Evolutionary conservation across 306 rosid genomes (phyloP), one percentile per base, ranked within the genome.

Genomic region (Fagus crenata): DNA sequence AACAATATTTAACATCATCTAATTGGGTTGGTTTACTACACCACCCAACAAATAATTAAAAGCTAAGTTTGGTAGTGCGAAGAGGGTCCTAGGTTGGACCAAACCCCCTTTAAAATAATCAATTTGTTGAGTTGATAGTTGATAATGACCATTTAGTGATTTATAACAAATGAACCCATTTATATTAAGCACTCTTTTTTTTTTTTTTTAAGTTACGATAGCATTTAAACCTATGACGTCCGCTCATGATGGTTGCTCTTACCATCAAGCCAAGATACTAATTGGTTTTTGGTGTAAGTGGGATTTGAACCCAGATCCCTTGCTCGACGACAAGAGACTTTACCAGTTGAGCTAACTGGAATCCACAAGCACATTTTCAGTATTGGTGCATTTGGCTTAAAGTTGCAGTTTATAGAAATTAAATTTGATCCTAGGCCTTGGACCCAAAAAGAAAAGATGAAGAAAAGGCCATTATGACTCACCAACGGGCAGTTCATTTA

Each of bases 381-480:
- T 46, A 7, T 58, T 7, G 36, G 35, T 58, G 11, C 2, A 7
- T 58, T 22, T 58, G 9, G 2, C 13, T 22, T 22, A 58, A 28
- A 58, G 36, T 58, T 28, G 37, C 33, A 28, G 11, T 28, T 1
- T 11, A 8, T 9, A 28, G 64, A 43, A 43, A 43, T 43, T 8
- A 46, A 46, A 9, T 46, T 46, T 46, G 14, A 46, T 7, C 51
- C 51, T 0, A 46, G 14, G 51, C 11, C 13, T 46, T 2, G 51
- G 17, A 55, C 28, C 28, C 28, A 15, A 55, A 55, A n/a, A 55
- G 13, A 55, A 79, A 73, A 75, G 72, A 54, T 14, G 60, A 56
- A 36, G 37, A 3, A 75, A 74, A 80, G 86, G 80, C 73, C 43
- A 54, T 49, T 74, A 83, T 80, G 49, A 79, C 82, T 79, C 78